phyloP scores from a whole-genome alignment of 495 filamentous ascomycete genomes.

The Apiosordaria backusii region DNA sequence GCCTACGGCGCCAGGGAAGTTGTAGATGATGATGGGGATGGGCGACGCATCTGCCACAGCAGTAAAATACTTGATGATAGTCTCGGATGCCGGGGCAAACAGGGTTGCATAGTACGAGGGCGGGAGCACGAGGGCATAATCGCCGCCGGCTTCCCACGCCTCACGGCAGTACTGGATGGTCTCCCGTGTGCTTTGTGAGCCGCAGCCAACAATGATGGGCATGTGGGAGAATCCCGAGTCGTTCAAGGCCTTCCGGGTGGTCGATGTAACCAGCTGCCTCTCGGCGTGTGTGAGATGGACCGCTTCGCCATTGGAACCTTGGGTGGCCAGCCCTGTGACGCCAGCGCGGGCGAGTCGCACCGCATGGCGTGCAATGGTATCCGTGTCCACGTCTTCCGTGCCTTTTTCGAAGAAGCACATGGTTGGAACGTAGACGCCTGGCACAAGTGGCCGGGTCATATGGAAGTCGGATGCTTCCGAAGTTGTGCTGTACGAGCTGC shows the following conservation, averaged over 20 bases:
- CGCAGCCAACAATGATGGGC: slow-evolving; percentile 85
- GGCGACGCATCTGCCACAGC: slow-evolving; percentile 77
- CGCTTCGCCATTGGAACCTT: slow-evolving; percentile 89
- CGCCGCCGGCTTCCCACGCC: slow-evolving; percentile 72
- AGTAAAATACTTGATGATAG: slow-evolving; percentile 72
- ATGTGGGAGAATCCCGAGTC: slow-evolving; percentile 66
- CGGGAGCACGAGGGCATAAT: slow-evolving; percentile 84
- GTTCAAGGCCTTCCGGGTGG: slow-evolving; percentile 73
- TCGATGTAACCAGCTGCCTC: slow-evolving; percentile 67
- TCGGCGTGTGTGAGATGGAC: slow-evolving; percentile 75
- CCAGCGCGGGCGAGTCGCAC: slow-evolving; percentile 79
- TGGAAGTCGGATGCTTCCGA: slow-evolving; percentile 41
- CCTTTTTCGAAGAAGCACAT: slow-evolving; percentile 81
- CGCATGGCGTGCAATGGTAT: slow-evolving; percentile 68
- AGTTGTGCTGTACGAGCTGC: slow-evolving; percentile 42
- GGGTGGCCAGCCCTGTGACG: slow-evolving; percentile 74
- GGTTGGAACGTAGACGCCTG: slow-evolving; percentile 81
- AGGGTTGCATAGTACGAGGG: slow-evolving; percentile 81
- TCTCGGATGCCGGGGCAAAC: slow-evolving; percentile 53
- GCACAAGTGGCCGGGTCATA: slow-evolving; percentile 59
- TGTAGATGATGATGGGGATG: slow-evolving; percentile 88
- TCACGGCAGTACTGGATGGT: slow-evolving; percentile 77
- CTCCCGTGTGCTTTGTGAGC: slow-evolving; percentile 80
- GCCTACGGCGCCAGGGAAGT: slow-evolving; percentile 78
- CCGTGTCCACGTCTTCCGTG: slow-evolving; percentile 73